phyloP scores from a whole-genome alignment of 106 monocot species.

The Acorus gramineus region DNA sequence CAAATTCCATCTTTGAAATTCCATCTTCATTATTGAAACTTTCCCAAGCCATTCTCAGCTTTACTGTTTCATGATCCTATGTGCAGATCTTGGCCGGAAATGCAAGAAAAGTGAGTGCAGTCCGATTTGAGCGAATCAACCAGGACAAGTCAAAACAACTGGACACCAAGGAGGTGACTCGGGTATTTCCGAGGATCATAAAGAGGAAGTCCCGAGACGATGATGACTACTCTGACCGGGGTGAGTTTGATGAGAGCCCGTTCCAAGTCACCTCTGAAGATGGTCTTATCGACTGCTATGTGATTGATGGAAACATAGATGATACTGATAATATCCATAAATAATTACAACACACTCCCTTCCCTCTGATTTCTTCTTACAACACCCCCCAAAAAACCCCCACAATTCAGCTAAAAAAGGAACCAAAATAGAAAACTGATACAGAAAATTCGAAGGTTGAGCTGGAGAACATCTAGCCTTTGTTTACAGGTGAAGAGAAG shows the following conservation, averaged over 20 bases:
- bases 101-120: slow-evolving; percentile 71
- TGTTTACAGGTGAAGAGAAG: slow-evolving; percentile 67
- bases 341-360: neutral
- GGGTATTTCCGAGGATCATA: slow-evolving; percentile 40
- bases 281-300: neutral
- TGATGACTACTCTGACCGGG: neutral
- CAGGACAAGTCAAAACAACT: slow-evolving; percentile 8
- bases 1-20: too few relatives aligned
- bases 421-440: too few relatives aligned
- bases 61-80: neutral
- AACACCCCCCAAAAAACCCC: too few relatives aligned
- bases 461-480: neutral
- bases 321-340: neutral
- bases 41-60: neutral
- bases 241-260: neutral
- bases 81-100: slow-evolving; percentile 76
- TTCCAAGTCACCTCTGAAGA: neutral
- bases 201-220: slow-evolving; percentile 41
- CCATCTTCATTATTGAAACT: neutral
- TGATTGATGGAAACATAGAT: slow-evolving; percentile 2
- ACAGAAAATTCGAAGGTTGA: too few relatives aligned
- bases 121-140: slow-evolving; percentile 58
- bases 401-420: too few relatives aligned
- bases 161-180: slow-evolving; percentile 41
- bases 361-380: too few relatives aligned